Evolutionary conservation across 805 yeast species (phyloP), one percentile per base, ranked within the genome.

Genomic region (Pichia californica): DNA sequence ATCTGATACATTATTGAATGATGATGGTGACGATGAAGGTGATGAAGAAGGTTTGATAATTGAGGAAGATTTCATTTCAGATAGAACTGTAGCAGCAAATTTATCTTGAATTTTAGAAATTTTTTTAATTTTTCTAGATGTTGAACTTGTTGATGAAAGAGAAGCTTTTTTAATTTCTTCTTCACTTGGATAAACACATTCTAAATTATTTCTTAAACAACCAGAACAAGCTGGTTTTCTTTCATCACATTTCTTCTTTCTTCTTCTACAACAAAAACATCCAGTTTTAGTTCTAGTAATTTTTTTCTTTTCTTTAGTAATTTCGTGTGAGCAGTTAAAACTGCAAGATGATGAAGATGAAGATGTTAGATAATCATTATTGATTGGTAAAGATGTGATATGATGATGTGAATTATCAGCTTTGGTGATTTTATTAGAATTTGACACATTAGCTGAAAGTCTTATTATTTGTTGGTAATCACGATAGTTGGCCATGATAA

Each of bases 191-290:
- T 63, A 64, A 8, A 62, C 62, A 47, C 69, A 64, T 14, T 58
- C 52, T 13, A 62, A 50, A 51, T 48, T 53, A 44, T 64, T 63
- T 45, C 67, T 49, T 3, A 52, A 38, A 45, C 69, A 64, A 8
- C 67, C 69, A 0, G 66, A 56, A 43, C 69, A 64, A 5, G 55
- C 52, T 4, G 67, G 67, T 44, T 54, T 55, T 26, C 50, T 41
- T 44, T 63, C 68, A 42, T 63, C 65, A 46, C 69, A 64, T 53
- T 64, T 64, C 64, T 63, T 64, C 62, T 63, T 63, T 39, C 69
- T 52, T 37, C 49, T 57, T 20, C 69, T 60, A 40, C 69, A 64
- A 41, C 68, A 63, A 47, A 60, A 61, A 44, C 69, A 64, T 3
- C 69, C 69, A 2, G 68, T 63, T 40, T 64, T 64, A 3, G 67